Percentiles rank a stretch among this genome's conserved stretches.
Conservation (phyloP, 768 basidiomycete genomes). For the Ephemerocybe angulata region DNA sequence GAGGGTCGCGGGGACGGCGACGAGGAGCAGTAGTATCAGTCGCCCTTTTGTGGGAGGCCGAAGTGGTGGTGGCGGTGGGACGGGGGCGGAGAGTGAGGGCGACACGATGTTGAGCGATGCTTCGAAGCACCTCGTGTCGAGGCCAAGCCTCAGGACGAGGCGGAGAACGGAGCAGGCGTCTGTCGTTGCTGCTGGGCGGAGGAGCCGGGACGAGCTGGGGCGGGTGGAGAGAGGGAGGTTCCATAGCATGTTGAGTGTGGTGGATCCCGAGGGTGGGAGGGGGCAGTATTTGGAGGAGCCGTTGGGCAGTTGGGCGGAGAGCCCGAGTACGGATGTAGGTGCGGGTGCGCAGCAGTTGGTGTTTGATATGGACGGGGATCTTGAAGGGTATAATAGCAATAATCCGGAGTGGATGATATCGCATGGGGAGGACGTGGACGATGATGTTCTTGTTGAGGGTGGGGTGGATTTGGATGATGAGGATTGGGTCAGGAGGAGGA, state of each 20-base stretch:
- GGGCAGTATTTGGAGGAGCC: conserved; percentile 20
- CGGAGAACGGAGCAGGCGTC: background rate
- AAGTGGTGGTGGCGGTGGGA: background rate
- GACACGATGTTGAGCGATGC: conserved; percentile 1
- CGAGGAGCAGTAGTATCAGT: background rate
- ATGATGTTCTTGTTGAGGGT: conserved; percentile 14
- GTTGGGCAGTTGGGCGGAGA: conserved; percentile 6
- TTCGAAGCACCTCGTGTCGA: background rate
- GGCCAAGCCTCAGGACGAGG: background rate
- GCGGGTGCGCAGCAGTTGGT: background rate
- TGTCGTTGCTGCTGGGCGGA: conserved; percentile 1
- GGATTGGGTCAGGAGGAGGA: conserved; percentile 17
- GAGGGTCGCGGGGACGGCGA: background rate
- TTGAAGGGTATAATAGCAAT: too few species aligned
- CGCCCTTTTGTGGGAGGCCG: background rate
- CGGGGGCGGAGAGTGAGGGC: conserved; percentile 5
- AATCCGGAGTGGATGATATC: too few species aligned
- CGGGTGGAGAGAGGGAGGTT: conserved; percentile 24
- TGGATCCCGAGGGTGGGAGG: conserved; percentile 24
- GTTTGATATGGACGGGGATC: background rate
- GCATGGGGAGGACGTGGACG: conserved; percentile 17
- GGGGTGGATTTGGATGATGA: conserved; percentile 2
- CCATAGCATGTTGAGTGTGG: conserved; percentile 26
- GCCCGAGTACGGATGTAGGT: background rate
- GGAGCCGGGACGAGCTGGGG: conserved; percentile 7